Evolutionary conservation across 2,329 filamentous ascomycete genomes (phyloP).

Genomic region (Whalleya microplaca): DNA sequence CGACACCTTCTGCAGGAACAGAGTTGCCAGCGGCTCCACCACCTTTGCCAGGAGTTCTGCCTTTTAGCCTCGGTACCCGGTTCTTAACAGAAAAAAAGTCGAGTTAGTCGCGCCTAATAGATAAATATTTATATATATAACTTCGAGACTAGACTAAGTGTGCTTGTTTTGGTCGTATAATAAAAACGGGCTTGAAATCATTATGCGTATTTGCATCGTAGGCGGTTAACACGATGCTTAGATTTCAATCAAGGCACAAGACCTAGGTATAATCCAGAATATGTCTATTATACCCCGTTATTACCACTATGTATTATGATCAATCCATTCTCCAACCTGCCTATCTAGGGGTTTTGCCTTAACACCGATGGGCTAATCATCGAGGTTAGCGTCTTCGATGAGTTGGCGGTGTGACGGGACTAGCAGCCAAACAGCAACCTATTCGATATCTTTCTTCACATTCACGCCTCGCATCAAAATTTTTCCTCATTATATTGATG

Average conservation of each 20-base stretch:
- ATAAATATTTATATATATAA: background rate
- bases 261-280: background rate
- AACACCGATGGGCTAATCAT: constrained; percentile 16
- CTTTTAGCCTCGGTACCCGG: background rate
- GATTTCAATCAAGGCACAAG: no score
- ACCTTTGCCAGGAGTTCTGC: background rate
- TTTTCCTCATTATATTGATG: background rate
- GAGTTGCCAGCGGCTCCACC: background rate
- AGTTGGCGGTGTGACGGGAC: constrained; percentile 27
- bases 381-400: constrained; percentile 1
- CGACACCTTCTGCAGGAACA: background rate
- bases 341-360: constrained; percentile 4
- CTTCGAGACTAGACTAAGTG: no score
- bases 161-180: no score
- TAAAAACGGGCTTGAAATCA: no score
- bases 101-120: background rate
- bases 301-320: background rate
- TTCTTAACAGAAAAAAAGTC: background rate
- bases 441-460: constrained; percentile 3
- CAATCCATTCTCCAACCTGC: background rate
- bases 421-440: constrained; percentile 13
- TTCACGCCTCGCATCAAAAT: background rate
- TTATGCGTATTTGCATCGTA: no score
- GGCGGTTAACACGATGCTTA: no score
- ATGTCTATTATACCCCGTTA: background rate